phyloP scores from a whole-genome alignment of 495 filamentous ascomycete species.

The Saxispiralis lemnorum region DNA sequence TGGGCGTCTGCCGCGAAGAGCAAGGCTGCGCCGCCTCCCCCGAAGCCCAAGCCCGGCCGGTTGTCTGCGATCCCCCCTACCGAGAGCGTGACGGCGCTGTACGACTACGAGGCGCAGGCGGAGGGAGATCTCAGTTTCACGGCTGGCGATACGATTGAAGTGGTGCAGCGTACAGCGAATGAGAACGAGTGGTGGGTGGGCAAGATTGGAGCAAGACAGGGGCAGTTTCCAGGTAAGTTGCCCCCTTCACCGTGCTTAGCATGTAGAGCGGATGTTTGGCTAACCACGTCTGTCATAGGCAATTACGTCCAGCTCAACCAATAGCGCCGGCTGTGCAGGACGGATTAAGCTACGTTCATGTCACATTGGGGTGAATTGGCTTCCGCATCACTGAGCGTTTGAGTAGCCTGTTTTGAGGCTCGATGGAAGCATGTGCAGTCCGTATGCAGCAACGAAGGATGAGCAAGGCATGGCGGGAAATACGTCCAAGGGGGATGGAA shows the following conservation, averaged over 20 bases:
- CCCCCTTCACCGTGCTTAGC: conserved; percentile 1
- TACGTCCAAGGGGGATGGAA: no score
- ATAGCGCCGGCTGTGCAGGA: conserved; percentile 7
- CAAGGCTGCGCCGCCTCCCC: conserved; percentile 77
- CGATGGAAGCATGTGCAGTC: no score
- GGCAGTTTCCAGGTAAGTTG: conserved; percentile 90
- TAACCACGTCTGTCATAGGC: conserved; percentile 9
- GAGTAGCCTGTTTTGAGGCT: no score
- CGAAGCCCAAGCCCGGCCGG: conserved; percentile 70
- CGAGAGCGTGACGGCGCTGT: conserved; percentile 51
- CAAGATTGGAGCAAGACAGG: conserved; percentile 53
- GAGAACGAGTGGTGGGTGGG: conserved; percentile 97
- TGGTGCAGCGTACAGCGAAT: conserved; percentile 59
- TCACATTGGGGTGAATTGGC: no score
- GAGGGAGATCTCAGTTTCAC: conserved; percentile 87
- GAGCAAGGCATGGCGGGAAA: no score
- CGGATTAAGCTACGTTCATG: background rate
- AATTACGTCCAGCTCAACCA: conserved; percentile 17
- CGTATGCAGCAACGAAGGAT: no score
- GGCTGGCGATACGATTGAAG: conserved; percentile 81
- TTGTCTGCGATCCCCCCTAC: conserved; percentile 43
- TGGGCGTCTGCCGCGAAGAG: conserved; percentile 50
- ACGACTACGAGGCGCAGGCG: conserved; percentile 91
- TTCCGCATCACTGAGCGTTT: no score
- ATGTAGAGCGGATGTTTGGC: background rate